Base-by-base conservation (phyloP, 176 grass and related monocot species). In the Musa schizocarpa region DNA sequence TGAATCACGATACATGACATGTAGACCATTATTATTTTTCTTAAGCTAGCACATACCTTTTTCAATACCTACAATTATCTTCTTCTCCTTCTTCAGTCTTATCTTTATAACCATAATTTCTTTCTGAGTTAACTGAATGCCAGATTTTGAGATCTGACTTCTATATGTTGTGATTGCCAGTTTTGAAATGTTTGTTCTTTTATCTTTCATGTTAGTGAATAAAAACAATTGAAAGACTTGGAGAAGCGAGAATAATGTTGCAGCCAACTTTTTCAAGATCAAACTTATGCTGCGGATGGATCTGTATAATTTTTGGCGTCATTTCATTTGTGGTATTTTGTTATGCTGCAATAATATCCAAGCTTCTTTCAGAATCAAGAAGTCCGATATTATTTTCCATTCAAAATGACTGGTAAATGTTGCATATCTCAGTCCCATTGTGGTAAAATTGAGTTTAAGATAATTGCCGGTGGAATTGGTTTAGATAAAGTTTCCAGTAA, bases 331-430 rank as follows among this genome's bases (percentile, higher is more conserved):
- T 53, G 65, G 29, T 73, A 22, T 88, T 92, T 23, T 85, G 74
- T 65, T 85, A 88, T 0, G 65, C 75, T 3, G 78, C 83, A 1
- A 1, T 86, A 24, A 9, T 86, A 21, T 86, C 89, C 80, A 92
- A 88, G 85, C n/a, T 81, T 52, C 81, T 88, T 83, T 77, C 80
- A 73, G 64, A 78, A 50, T 85, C 69, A 64, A 75, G 83, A 68
- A 85, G 86, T 52, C 9, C 0, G 11, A 21, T 92, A 73, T 64
- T 92, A 11, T 80, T 71, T 57, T 70, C 80, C 8, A 79, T 88
- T 68, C 83, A 85, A 76, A 73, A 83, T 14, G 85, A 88, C 77
- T 81, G 89, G 89, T 79, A 79, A 68, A 65, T 65, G 69, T 76
- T 63, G 57, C 16, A 2, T 29, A 11, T 50, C 68, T 52, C 48